phyloP scores from a whole-genome alignment of 1,284 basidiomycete species.

The Fomitopsis schrenkii region DNA sequence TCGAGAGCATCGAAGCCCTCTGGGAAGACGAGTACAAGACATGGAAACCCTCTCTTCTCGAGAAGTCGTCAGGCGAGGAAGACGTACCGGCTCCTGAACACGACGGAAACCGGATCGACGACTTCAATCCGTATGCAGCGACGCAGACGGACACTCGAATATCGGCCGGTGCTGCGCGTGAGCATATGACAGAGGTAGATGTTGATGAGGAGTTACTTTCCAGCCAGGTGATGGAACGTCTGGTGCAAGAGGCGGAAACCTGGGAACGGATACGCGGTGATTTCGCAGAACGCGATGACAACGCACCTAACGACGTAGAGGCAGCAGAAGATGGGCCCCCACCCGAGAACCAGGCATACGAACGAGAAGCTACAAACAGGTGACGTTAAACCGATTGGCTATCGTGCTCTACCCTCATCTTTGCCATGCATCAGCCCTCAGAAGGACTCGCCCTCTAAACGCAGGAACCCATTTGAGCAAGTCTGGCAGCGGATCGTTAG shows the following conservation, averaged over 20 bases:
- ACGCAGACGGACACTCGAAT: constrained; percentile 1
- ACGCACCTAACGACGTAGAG: constrained; percentile 25
- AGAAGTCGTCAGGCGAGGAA: not conserved
- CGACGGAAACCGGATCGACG: not conserved
- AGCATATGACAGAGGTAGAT: constrained; percentile 31
- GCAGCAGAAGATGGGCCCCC: constrained; percentile 26
- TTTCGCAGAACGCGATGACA: constrained; percentile 25
- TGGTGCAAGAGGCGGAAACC: constrained; percentile 36
- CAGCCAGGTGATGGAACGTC: constrained; percentile 44
- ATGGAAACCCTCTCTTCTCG: constrained; percentile 47
- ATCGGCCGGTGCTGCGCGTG: constrained; percentile 13
- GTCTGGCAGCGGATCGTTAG: constrained; percentile 19
- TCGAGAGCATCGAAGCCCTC: constrained; percentile 78
- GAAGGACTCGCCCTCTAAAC: constrained; percentile 9
- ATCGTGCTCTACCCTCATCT: not conserved
- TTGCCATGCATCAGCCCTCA: not conserved
- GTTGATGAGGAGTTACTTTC: constrained; percentile 52
- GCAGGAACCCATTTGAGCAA: constrained; percentile 16
- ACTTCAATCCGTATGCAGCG: constrained; percentile 27
- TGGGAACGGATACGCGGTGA: constrained; percentile 25
- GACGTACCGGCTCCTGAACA: not conserved
- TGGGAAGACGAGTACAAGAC: constrained; percentile 59
- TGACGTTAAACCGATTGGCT: not conserved
- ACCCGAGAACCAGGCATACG: constrained; percentile 12
- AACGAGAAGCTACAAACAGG: not conserved